These are phyloP conservation scores for Musa itinerans DNA, from an alignment of 176 grass and related monocot genomes.

Conservation along the genomic window DNA sequence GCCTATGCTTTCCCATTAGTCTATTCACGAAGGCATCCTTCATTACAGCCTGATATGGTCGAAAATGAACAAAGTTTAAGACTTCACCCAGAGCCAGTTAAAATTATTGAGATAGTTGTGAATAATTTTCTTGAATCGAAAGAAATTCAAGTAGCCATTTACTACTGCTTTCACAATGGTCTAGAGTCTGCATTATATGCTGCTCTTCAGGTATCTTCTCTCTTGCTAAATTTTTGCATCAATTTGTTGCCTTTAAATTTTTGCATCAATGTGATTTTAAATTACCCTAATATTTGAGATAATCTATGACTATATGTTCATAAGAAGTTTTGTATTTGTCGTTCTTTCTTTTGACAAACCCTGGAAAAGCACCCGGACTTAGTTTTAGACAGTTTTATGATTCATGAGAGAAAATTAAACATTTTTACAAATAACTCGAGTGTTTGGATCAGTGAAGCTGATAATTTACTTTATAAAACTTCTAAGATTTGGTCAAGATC, in stretches of 20 bases:
- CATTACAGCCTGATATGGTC: constrained; percentile 25
- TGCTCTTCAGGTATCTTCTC: constrained; percentile 61
- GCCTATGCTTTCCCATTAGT: constrained; percentile 71
- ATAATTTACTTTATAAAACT: neutral
- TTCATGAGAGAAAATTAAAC: neutral
- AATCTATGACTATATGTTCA: neutral
- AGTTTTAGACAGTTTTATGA: neutral
- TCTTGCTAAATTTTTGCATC: neutral
- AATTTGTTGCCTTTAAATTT: constrained; percentile 8
- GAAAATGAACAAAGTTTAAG: constrained; percentile 33
- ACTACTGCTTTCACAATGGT: constrained; percentile 87
- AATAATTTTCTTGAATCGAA: constrained; percentile 57
- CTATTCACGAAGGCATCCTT: constrained; percentile 40
- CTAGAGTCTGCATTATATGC: constrained; percentile 81
- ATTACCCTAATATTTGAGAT: neutral
- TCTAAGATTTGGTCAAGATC: neutral
- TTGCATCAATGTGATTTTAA: neutral
- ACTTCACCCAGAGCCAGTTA: constrained; percentile 37
- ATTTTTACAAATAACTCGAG: no score
- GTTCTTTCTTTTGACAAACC: neutral
- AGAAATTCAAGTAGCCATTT: constrained; percentile 77
- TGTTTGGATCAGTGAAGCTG: neutral
- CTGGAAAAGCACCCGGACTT: neutral
- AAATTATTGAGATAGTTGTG: constrained; percentile 56
- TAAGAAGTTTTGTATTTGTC: neutral